Conservation (phyloP, 176 grass and related monocot genomes). For the Aegilops umbellulata region DNA sequence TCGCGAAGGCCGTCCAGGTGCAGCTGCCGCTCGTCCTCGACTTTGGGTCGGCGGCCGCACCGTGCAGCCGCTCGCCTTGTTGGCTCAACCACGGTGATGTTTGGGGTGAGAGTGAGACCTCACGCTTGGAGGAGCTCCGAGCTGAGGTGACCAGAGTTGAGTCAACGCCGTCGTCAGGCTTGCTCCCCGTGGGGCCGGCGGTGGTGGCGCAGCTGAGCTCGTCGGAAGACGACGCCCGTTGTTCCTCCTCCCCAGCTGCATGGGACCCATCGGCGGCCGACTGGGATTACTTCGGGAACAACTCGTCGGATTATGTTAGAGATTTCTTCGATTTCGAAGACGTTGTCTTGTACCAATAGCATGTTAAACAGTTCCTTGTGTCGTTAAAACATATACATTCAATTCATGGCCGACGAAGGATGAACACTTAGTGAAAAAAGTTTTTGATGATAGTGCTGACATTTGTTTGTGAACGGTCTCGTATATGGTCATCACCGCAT, state of each 20-base stretch:
- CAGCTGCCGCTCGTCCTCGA: constrained; percentile 10
- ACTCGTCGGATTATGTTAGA: not conserved
- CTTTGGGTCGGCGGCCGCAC: constrained; percentile 9
- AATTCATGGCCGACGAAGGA: too few relatives aligned
- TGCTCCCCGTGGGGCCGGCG: not conserved
- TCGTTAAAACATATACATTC: too few relatives aligned
- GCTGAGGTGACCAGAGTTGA: not conserved
- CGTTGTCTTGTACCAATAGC: not conserved
- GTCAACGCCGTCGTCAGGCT: not conserved
- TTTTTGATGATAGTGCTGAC: too few relatives aligned
- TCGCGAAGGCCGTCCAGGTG: not conserved
- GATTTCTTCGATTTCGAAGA: not conserved
- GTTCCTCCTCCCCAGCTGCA: not conserved
- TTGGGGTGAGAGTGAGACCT: too few relatives aligned
- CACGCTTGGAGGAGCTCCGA: not conserved
- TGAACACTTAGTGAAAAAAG: too few relatives aligned
- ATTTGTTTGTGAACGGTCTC: too few relatives aligned
- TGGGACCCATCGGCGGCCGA: not conserved
- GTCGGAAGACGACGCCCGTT: not conserved
- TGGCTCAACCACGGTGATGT: not conserved
- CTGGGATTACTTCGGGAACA: not conserved
- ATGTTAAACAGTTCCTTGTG: too few relatives aligned
- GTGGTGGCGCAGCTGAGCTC: not conserved
- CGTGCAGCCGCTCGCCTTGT: not conserved
- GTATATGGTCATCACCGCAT: too few relatives aligned